A percentile compares a stretch with the other conserved stretches of the same genome.
These are phyloP conservation scores for Sanghuangporus baumii DNA, from an alignment of 1,284 basidiomycete species.

Conservation along the genomic window DNA sequence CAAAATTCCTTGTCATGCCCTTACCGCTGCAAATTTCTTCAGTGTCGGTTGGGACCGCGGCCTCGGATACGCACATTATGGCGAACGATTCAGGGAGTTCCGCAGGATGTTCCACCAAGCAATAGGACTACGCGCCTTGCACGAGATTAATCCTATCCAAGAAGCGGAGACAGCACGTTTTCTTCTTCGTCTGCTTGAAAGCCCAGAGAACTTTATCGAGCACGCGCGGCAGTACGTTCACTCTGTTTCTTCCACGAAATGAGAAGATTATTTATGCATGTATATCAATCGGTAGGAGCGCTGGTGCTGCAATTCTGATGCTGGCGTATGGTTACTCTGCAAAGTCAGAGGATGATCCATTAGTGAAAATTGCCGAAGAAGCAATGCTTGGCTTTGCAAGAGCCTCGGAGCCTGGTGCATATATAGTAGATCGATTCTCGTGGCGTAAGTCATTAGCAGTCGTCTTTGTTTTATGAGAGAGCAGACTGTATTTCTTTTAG, in stretches of 20 bases:
- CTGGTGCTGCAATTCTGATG: constrained; percentile 32
- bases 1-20: not conserved
- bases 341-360: constrained; percentile 27
- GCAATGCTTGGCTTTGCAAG: constrained; percentile 37
- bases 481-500: constrained; percentile 13
- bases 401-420: constrained; percentile 36
- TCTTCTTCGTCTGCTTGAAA: constrained; percentile 29
- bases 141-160: constrained; percentile 26
- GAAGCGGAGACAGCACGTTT: constrained; percentile 28
- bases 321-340: constrained; percentile 37
- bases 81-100: constrained; percentile 35
- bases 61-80: constrained; percentile 31
- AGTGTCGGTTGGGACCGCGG: constrained; percentile 40
- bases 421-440: constrained; percentile 33
- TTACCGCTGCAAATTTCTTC: not conserved
- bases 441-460: constrained; percentile 19
- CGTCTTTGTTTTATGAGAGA: not conserved
- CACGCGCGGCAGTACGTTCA: constrained; percentile 29
- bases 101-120: constrained; percentile 34
- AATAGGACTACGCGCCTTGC: constrained; percentile 33
- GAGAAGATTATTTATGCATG: not conserved
- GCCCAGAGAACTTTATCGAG: constrained; percentile 28
- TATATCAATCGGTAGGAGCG: constrained; percentile 25
- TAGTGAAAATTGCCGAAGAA: constrained; percentile 35
- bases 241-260: not conserved